These are phyloP conservation scores for Tausonia pullulans DNA, from an alignment of 1,284 basidiomycete genomes.

Conservation along the genomic window DNA sequence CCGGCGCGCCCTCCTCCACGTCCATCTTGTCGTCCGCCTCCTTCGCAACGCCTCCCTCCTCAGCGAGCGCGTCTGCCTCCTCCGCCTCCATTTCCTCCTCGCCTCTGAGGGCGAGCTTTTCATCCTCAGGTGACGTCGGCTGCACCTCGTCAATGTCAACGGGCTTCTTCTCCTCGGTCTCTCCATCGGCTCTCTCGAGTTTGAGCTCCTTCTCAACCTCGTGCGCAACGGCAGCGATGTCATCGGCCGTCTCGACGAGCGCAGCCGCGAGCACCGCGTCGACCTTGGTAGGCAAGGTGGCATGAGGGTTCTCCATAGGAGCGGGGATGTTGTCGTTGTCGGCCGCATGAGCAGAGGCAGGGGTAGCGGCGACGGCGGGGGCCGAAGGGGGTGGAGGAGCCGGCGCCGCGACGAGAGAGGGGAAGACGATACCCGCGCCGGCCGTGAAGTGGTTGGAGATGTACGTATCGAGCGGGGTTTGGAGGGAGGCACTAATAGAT, in stretches of 20 bases:
- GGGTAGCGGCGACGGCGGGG: not conserved
- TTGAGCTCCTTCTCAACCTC: constrained; percentile 5
- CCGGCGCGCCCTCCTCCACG: constrained; percentile 7
- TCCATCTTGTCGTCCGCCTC: constrained; percentile 4
- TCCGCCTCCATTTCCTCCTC: constrained; percentile 12
- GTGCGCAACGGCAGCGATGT: constrained; percentile 5
- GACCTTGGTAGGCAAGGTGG: not conserved
- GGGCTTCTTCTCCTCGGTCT: constrained; percentile 9
- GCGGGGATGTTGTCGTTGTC: not conserved
- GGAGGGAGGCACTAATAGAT: not conserved
- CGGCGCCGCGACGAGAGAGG: not conserved
- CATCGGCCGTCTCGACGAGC: constrained; percentile 10
- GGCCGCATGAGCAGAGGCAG: not conserved
- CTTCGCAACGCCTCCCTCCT: too few relatives aligned
- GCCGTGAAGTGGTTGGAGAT: constrained; percentile 58
- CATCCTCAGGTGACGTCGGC: too few relatives aligned
- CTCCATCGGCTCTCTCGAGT: not conserved
- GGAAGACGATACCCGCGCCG: constrained; percentile 5
- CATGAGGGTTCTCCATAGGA: not conserved
- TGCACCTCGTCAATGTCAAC: constrained; percentile 1
- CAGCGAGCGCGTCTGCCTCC: not conserved
- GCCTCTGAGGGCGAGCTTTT: not conserved
- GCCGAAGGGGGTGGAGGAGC: not conserved
- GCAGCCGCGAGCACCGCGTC: constrained; percentile 1
- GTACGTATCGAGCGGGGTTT: constrained; percentile 46